Evolutionary conservation across 345 rosid species (phyloP).

Genomic region (Citrus sp.): DNA sequence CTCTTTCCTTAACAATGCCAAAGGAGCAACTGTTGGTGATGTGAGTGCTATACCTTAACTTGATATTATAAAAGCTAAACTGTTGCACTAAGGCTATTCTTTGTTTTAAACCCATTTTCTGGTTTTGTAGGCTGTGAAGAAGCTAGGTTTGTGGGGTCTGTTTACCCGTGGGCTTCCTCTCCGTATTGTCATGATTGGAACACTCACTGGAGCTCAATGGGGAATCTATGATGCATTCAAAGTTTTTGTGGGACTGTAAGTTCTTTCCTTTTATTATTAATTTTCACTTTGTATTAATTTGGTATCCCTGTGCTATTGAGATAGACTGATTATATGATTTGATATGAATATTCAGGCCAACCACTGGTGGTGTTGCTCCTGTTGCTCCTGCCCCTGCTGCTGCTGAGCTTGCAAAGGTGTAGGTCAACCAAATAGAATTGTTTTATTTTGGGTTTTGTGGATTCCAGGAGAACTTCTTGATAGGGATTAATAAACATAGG

Average conservation of each 20-base stretch:
- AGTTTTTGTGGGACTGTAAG: constrained; percentile 98
- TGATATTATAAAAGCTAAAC: neutral
- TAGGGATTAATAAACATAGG: constrained; percentile 37
- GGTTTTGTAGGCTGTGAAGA: constrained; percentile 82
- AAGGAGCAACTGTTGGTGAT: constrained; percentile 96
- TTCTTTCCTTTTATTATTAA: constrained; percentile 8
- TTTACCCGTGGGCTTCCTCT: constrained; percentile 98
- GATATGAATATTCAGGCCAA: constrained; percentile 56
- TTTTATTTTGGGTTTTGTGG: neutral
- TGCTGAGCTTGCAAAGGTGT: constrained; percentile 40
- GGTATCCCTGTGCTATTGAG: neutral
- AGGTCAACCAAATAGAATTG: constrained; percentile 5
- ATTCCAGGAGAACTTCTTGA: constrained; percentile 9
- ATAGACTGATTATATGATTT: neutral
- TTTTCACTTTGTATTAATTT: neutral
- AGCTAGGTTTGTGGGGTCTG: constrained; percentile 84
- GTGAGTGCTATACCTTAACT: constrained; percentile 38
- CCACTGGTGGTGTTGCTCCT: constrained; percentile 89
- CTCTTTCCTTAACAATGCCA: constrained; percentile 96
- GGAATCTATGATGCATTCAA: constrained; percentile 95
- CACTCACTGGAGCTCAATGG: constrained; percentile 98
- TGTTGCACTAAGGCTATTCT: neutral
- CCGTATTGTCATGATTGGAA: constrained; percentile 97
- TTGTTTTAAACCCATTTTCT: neutral
- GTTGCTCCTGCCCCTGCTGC: constrained; percentile 30